Evolutionary conservation across 2,329 filamentous ascomycete genomes (phyloP).

Genomic region (Metarhizium robertsii): DNA sequence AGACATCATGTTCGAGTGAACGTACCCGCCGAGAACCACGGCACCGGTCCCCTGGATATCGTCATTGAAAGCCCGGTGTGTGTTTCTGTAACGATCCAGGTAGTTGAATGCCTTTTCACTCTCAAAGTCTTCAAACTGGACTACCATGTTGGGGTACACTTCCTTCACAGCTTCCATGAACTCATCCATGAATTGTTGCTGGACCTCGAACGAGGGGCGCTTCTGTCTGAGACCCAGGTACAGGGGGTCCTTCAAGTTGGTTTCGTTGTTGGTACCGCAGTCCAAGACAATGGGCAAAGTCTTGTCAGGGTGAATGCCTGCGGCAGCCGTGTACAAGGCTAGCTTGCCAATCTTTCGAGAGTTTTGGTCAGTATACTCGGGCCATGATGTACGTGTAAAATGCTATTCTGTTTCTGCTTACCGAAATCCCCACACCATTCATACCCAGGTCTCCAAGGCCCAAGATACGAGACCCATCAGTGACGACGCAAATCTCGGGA

Average conservation of each 20-base stretch:
- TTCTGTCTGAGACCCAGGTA: slow-evolving; percentile 85
- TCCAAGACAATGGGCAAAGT: slow-evolving; percentile 65
- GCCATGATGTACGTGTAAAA: neutral
- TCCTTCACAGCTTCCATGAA: slow-evolving; percentile 89
- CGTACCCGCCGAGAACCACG: slow-evolving; percentile 77
- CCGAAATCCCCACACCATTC: slow-evolving; percentile 96
- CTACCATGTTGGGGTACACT: slow-evolving; percentile 55
- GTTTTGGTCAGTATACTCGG: neutral
- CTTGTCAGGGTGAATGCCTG: slow-evolving; percentile 84
- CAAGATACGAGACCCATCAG: slow-evolving; percentile 86
- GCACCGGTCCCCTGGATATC: slow-evolving; percentile 97
- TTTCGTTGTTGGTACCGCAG: slow-evolving; percentile 57
- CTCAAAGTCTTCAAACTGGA: slow-evolving; percentile 98
- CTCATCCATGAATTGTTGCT: slow-evolving; percentile 91
- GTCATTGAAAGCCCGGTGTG: slow-evolving; percentile 95
- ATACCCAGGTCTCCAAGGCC: slow-evolving; percentile 92
- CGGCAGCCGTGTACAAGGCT: slow-evolving; percentile 87
- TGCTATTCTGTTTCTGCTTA: slow-evolving; percentile 29
- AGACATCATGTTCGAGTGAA: slow-evolving; percentile 6
- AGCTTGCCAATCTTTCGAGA: slow-evolving; percentile 70
- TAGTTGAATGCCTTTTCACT: slow-evolving; percentile 86
- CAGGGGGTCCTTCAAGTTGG: slow-evolving; percentile 58
- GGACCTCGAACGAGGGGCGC: slow-evolving; percentile 67
- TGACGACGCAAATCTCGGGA: slow-evolving; percentile 94
- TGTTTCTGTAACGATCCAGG: slow-evolving; percentile 77